A percentile compares a stretch with the other conserved stretches of the same genome.
phyloP scores from a whole-genome alignment of 345 rosid species.

The Pseudoturritis turrita region DNA sequence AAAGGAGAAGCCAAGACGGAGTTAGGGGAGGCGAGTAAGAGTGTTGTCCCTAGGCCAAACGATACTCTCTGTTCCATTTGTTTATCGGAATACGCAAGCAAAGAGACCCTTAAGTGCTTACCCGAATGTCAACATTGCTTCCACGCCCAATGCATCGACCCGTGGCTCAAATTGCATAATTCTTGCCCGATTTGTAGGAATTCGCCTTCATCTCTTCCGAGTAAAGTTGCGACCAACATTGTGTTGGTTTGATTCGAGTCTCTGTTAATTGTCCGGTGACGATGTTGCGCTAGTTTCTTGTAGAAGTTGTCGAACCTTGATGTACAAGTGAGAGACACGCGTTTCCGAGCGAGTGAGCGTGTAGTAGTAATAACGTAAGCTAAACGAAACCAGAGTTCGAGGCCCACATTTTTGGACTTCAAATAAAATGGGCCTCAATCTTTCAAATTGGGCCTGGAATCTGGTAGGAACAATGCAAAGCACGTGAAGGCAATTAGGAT shows the following conservation, averaged over 20 bases:
- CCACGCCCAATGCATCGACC: slow-evolving; percentile 55
- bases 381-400: neutral
- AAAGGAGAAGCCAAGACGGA: slow-evolving; percentile 5
- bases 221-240: neutral
- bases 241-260: neutral
- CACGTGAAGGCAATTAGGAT: no score
- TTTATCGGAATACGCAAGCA: slow-evolving; percentile 41
- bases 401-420: neutral
- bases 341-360: neutral
- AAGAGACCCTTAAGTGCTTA: slow-evolving; percentile 43
- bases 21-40: no score
- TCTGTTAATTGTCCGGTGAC: neutral
- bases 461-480: no score
- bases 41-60: slow-evolving; percentile 30
- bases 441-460: no score
- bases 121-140: slow-evolving; percentile 59
- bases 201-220: slow-evolving; percentile 27
- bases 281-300: no score
- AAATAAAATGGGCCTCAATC: no score
- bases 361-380: neutral
- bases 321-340: neutral
- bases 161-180: slow-evolving; percentile 49
- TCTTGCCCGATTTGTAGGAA: slow-evolving; percentile 57
- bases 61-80: slow-evolving; percentile 46
- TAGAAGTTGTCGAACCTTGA: no score